Percentiles rank a stretch among this genome's conserved stretches.
These are phyloP conservation scores for Spizellomyces sp. DNA, from an alignment of 192 early-diverging fungal genomes.

Conservation along the genomic window DNA sequence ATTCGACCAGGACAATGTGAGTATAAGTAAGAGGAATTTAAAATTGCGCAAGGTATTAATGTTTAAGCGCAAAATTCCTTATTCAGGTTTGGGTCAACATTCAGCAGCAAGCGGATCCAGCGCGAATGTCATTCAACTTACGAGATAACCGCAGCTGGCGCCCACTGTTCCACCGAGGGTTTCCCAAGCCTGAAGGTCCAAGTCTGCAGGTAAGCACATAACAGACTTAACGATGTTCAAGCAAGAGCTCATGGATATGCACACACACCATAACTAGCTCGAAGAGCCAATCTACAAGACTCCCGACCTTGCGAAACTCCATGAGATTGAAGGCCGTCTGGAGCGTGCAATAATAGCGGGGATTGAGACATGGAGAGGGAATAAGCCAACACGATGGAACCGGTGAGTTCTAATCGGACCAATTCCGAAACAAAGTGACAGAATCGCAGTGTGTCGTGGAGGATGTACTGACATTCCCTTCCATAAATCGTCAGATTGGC, in stretches of 20 bases:
- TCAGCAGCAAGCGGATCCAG: conserved; percentile 40
- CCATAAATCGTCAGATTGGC: conserved; percentile 12
- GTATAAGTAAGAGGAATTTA: background rate
- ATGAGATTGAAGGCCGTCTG: conserved; percentile 44
- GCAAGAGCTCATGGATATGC: background rate
- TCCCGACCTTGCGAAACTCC: conserved; percentile 17
- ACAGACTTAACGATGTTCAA: background rate
- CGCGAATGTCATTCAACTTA: conserved; percentile 46
- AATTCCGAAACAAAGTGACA: background rate
- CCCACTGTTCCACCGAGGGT: conserved; percentile 34
- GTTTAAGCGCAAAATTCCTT: background rate
- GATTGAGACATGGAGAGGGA: conserved; percentile 53
- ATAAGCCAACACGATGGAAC: conserved; percentile 57
- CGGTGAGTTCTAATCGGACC: conserved; percentile 29
- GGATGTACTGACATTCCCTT: background rate
- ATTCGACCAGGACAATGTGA: conserved; percentile 57
- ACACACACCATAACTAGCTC: conserved; percentile 26
- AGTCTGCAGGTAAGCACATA: conserved; percentile 36
- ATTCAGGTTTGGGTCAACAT: conserved; percentile 58
- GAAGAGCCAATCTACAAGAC: conserved; percentile 40
- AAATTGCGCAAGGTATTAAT: background rate
- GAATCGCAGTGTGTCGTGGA: background rate
- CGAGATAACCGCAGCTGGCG: conserved; percentile 31
- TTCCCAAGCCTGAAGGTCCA: conserved; percentile 11
- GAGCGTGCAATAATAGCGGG: conserved; percentile 43